Evolutionary conservation across 148 eudicot genomes (phyloP).

Genomic region (Bassia scoparia): DNA sequence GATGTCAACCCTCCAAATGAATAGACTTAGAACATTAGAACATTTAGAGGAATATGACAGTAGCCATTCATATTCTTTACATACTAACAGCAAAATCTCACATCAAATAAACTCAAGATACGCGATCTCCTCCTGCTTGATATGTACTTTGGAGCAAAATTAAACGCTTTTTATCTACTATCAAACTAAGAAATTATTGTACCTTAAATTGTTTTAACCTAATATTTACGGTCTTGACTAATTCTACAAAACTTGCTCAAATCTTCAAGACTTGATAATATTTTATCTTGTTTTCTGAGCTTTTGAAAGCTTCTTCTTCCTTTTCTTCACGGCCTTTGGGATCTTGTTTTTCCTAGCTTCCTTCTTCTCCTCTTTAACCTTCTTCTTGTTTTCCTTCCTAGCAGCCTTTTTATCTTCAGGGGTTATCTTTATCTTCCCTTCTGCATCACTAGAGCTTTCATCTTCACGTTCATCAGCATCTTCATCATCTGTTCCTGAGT

Average conservation of each 20-base stretch:
- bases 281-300: slow-evolving; percentile 49
- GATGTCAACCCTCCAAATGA: background rate
- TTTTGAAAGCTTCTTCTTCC: slow-evolving; percentile 89
- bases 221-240: background rate
- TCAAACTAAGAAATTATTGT: too few relatives aligned
- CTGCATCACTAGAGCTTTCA: slow-evolving; percentile 40
- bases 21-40: background rate
- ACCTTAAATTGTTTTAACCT: background rate
- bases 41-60: too few relatives aligned
- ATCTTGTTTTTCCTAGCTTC: slow-evolving; percentile 78
- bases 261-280: background rate
- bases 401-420: slow-evolving; percentile 67
- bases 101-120: background rate
- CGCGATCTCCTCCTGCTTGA: too few relatives aligned
- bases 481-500: slow-evolving; percentile 32
- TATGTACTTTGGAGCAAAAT: background rate
- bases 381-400: slow-evolving; percentile 90
- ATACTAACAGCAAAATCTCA: background rate
- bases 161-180: too few relatives aligned
- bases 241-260: slow-evolving; percentile 9
- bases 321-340: slow-evolving; percentile 82
- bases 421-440: slow-evolving; percentile 28
- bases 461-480: slow-evolving; percentile 38
- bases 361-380: slow-evolving; percentile 93
- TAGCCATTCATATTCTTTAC: background rate